Conservation (phyloP, 805 yeast genomes). For the Wickerhamomyces hampshirensis region DNA sequence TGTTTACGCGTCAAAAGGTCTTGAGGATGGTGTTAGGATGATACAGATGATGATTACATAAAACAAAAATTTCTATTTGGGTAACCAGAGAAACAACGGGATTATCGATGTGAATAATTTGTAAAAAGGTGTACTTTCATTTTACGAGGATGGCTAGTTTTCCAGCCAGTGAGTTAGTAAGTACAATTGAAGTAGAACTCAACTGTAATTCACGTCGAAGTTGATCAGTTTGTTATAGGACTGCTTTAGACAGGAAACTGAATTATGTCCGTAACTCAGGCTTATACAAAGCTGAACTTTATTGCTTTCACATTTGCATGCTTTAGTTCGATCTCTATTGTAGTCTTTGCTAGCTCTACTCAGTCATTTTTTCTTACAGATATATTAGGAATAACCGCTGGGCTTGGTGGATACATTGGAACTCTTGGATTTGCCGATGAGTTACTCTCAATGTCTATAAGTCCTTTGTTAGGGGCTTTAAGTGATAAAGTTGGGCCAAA, state of each 20-base stretch:
- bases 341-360: conserved; percentile 38
- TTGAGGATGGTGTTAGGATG: conserved; percentile 10
- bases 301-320: conserved; percentile 33
- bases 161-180: neutral
- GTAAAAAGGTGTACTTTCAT: too few relatives aligned
- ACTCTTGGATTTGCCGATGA: conserved; percentile 56
- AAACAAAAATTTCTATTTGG: too few relatives aligned
- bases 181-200: neutral
- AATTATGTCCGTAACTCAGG: conserved; percentile 8
- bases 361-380: conserved; percentile 41
- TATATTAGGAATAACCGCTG: conserved; percentile 26
- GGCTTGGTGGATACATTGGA: conserved; percentile 43
- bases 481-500: conserved; percentile 62
- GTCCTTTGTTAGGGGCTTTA: conserved; percentile 61
- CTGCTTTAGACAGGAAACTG: neutral
- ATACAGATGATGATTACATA: neutral
- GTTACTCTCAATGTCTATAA: conserved; percentile 42
- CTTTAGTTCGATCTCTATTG: conserved; percentile 35
- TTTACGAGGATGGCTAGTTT: too few relatives aligned
- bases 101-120: too few relatives aligned
- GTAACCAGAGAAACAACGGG: neutral
- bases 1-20: conserved; percentile 11
- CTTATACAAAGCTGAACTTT: conserved; percentile 25
- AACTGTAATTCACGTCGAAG: neutral
- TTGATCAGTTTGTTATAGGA: neutral